These are phyloP conservation scores for Botryotinia convoluta DNA, from an alignment of 2,329 filamentous ascomycete species.

Conservation along the genomic window DNA sequence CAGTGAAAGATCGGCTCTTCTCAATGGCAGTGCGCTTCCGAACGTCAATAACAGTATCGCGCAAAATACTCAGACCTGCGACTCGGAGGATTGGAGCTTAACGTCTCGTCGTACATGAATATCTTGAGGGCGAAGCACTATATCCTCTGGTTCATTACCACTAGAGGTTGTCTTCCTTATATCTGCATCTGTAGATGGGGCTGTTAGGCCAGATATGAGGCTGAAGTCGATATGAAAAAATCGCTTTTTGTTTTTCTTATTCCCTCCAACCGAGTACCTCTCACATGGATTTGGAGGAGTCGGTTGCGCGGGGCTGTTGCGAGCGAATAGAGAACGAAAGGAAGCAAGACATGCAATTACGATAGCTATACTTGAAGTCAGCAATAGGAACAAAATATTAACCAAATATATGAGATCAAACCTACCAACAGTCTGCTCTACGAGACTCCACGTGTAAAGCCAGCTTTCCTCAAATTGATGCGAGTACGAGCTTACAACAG, in stretches of 20 bases:
- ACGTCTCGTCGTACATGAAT: background rate
- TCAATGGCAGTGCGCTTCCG: too few relatives aligned
- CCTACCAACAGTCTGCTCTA: background rate
- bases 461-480: background rate
- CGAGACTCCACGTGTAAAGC: slow-evolving; percentile 4
- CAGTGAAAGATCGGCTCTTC: too few relatives aligned
- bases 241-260: background rate
- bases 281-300: background rate
- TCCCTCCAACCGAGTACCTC: background rate
- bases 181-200: background rate
- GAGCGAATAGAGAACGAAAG: background rate
- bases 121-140: background rate
- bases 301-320: background rate
- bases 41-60: too few relatives aligned
- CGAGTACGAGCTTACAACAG: background rate
- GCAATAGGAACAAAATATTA: background rate
- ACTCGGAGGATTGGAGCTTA: background rate
- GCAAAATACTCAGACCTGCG: too few relatives aligned
- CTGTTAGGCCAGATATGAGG: background rate
- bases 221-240: background rate
- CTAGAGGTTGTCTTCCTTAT: background rate
- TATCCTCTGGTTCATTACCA: background rate
- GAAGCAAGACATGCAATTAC: slow-evolving; percentile 1
- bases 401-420: too few relatives aligned
- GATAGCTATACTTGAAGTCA: background rate